These are phyloP conservation scores for Chytridium lagenaria DNA, from an alignment of 371 early-diverging fungal genomes.

Conservation along the genomic window DNA sequence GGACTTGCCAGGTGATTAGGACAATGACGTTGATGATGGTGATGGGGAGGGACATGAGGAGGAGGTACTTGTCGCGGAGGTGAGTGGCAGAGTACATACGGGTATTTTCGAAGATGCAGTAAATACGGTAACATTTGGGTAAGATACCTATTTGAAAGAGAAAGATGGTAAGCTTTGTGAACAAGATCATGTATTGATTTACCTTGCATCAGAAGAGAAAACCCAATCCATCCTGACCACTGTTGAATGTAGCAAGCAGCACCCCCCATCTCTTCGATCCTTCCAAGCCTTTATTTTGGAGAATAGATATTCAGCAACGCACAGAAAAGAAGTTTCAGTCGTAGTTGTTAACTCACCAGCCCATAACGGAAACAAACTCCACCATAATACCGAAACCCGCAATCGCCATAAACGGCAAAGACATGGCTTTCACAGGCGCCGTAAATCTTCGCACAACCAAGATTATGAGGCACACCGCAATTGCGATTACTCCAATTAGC, in stretches of 20 bases:
- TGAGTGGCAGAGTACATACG: not conserved
- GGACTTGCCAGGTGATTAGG: not conserved
- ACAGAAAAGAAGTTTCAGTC: no score
- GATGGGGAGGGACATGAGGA: slow-evolving; percentile 18
- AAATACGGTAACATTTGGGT: slow-evolving; percentile 3
- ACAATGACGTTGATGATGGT: slow-evolving; percentile 11
- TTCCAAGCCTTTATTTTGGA: slow-evolving; percentile 5
- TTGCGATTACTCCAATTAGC: not conserved
- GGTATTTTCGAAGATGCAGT: slow-evolving; percentile 18
- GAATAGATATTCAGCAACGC: not conserved
- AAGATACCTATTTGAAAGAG: slow-evolving; percentile 2
- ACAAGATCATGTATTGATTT: not conserved
- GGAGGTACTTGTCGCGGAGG: slow-evolving; percentile 9
- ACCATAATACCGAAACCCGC: not conserved
- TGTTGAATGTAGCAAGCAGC: slow-evolving; percentile 2
- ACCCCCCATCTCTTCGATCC: not conserved
- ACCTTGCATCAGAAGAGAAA: slow-evolving; percentile 19
- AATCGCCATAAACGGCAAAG: not conserved
- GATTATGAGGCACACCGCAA: not conserved
- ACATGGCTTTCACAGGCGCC: not conserved
- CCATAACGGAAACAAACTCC: slow-evolving; percentile 16
- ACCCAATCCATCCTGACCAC: slow-evolving; percentile 22
- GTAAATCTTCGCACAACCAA: not conserved
- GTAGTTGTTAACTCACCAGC: no score
- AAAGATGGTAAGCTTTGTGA: not conserved